Evolutionary conservation across 805 yeast species (phyloP).

Genomic region (Pichia insulana): DNA sequence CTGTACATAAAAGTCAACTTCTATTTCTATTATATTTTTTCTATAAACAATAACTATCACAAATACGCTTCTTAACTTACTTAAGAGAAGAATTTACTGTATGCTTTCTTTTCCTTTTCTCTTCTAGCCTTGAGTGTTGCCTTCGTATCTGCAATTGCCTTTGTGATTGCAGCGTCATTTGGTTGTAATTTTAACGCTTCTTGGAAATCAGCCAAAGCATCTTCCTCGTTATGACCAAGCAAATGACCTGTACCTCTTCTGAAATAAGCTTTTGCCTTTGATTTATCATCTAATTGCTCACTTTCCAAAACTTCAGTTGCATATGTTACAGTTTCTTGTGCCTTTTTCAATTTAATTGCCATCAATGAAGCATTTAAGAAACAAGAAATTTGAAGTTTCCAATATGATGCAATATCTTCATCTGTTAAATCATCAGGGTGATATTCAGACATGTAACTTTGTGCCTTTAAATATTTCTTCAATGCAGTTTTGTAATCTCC

Average conservation of each 20-base stretch:
- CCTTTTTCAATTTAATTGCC: constrained; percentile 54
- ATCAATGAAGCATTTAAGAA: constrained; percentile 68
- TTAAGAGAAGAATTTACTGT: constrained; percentile 54
- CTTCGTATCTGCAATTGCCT: constrained; percentile 56
- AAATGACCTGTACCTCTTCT: constrained; percentile 76
- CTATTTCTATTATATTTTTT: no score
- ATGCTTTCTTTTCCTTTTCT: constrained; percentile 65
- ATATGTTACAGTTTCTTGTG: constrained; percentile 45
- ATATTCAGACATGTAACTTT: constrained; percentile 59
- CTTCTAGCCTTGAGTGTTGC: constrained; percentile 41
- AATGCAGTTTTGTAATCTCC: constrained; percentile 50
- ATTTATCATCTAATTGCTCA: constrained; percentile 50
- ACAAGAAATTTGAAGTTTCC: constrained; percentile 52
- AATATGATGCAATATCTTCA: constrained; percentile 41
- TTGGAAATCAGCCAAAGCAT: constrained; percentile 57
- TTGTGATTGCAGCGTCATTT: constrained; percentile 59
- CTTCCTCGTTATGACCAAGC: constrained; percentile 56
- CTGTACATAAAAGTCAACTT: no score
- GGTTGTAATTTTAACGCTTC: constrained; percentile 60
- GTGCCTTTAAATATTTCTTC: constrained; percentile 66
- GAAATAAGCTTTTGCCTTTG: constrained; percentile 77
- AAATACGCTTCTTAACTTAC: no score
- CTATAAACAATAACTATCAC: no score
- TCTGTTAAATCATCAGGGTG: constrained; percentile 60
- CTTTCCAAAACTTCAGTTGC: constrained; percentile 60